Base-by-base conservation (phyloP, 495 filamentous ascomycete genomes). In the Tuber magnatum region DNA sequence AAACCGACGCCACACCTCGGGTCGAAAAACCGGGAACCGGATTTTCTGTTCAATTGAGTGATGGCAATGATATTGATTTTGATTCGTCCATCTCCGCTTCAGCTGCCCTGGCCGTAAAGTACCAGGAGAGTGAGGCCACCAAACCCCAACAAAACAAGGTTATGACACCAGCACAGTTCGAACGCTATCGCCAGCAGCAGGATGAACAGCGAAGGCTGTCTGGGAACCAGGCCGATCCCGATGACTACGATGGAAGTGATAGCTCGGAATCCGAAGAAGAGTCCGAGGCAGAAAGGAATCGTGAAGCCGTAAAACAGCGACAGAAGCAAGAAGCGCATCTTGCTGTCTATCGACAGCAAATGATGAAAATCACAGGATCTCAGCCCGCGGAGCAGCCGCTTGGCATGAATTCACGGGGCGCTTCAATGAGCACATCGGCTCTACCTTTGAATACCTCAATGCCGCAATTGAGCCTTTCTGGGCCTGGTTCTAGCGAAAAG, bases 351-450 rank as follows among this genome's bases (percentile, higher is more conserved):
- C 89, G 95, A 69, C 94, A 97, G 82, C 91, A 94, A 83, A 97
- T 97, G 93, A 96, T 93, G 92, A 97, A 97, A 81, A 91, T 96
- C 32, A 97, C 93, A 12, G 94, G 94, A 70, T 92, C 87, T 10
- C 83, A 86, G 72, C 87, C 86, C 70, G 80, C 86, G 1, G 87
- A 83, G 77, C 86, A 56, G 81, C 84, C 73, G 76, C 51, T 78
- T 51, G 77, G 74, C 5, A 80, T 82, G 77, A 79, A 72, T 51
- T 46, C 74, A 35, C 73, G 87, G 28, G 82, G 84, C 43, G 84
- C 86, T 61, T 88, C 88, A 7, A 84, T 87, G 74, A 89, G 88
- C 80, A 88, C 86, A 22, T 88, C 88, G 7, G 88, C 87, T 71
- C 80, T 90, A 41, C 80, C 83, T 28, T 70, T 75, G n/a, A 77